phyloP scores from a whole-genome alignment of 768 basidiomycete species.

The Phlebiopsis flavidoalba region DNA sequence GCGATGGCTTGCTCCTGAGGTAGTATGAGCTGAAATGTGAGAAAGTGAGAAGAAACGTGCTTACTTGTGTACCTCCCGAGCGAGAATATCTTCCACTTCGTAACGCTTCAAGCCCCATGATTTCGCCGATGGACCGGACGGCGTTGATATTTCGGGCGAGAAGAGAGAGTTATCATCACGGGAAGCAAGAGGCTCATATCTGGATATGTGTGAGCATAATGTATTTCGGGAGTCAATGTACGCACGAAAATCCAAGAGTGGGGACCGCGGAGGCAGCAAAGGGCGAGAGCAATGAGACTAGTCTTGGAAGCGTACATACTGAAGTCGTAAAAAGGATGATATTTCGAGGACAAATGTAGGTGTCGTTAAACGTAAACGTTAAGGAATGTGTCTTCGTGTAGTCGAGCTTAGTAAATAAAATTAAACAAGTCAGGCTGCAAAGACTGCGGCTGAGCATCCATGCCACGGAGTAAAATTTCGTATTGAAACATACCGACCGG shows the following conservation, averaged over 20 bases:
- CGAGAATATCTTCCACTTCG: neutral
- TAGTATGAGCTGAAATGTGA: neutral
- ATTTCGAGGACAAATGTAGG: neutral
- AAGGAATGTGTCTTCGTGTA: neutral
- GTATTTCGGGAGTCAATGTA: neutral
- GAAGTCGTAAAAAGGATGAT: neutral
- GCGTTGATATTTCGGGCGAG: neutral
- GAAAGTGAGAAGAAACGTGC: neutral
- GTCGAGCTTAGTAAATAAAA: neutral
- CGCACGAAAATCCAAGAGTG: neutral
- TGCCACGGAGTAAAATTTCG: neutral
- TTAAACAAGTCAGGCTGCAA: conserved; percentile 3
- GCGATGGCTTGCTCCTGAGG: neutral
- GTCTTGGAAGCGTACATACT: conserved; percentile 5
- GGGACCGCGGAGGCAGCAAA: neutral
- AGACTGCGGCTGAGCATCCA: neutral
- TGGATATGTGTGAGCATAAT: neutral
- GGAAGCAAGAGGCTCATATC: neutral
- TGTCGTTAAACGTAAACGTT: neutral
- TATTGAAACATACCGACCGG: neutral
- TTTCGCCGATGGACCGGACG: neutral
- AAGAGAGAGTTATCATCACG: neutral
- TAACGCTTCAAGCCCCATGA: conserved; percentile 1
- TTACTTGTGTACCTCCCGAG: neutral
- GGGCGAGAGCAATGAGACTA: conserved; percentile 1